phyloP scores from a whole-genome alignment of 116 monocot species.

The Papilionanthe hybrid region DNA sequence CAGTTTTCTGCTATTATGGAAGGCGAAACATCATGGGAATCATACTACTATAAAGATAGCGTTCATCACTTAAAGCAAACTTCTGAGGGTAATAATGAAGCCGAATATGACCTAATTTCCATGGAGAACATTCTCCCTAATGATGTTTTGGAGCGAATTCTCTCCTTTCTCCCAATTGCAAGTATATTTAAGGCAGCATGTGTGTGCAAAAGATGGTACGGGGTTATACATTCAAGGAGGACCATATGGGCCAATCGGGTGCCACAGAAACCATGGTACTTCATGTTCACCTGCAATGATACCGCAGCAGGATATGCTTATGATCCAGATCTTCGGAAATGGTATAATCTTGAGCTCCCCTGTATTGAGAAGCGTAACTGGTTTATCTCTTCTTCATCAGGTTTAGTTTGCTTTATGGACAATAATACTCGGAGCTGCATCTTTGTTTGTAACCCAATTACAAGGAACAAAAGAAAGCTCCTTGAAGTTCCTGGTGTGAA shows the following conservation, averaged over 20 bases:
- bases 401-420: conserved; percentile 93
- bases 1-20: conserved; percentile 27
- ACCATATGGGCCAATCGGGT: conserved; percentile 34
- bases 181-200: conserved; percentile 56
- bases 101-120: conserved; percentile 21
- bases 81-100: conserved; percentile 13
- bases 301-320: conserved; percentile 55
- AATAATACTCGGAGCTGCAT: conserved; percentile 50
- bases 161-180: conserved; percentile 59
- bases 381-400: conserved; percentile 68
- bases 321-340: conserved; percentile 72
- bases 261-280: conserved; percentile 86
- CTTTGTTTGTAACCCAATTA: conserved; percentile 84
- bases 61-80: conserved; percentile 2
- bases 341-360: conserved; percentile 78
- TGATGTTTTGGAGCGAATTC: conserved; percentile 76
- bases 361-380: conserved; percentile 75
- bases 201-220: conserved; percentile 79
- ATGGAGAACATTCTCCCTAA: conserved; percentile 67
- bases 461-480: conserved; percentile 45
- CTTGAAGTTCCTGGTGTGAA: conserved; percentile 43
- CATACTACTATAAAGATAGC: conserved; percentile 18
- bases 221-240: conserved; percentile 51
- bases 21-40: conserved; percentile 49
- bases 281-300: conserved; percentile 80